phyloP scores from a whole-genome alignment of 768 basidiomycete genomes.

The Hemileccinum rubropunctum region DNA sequence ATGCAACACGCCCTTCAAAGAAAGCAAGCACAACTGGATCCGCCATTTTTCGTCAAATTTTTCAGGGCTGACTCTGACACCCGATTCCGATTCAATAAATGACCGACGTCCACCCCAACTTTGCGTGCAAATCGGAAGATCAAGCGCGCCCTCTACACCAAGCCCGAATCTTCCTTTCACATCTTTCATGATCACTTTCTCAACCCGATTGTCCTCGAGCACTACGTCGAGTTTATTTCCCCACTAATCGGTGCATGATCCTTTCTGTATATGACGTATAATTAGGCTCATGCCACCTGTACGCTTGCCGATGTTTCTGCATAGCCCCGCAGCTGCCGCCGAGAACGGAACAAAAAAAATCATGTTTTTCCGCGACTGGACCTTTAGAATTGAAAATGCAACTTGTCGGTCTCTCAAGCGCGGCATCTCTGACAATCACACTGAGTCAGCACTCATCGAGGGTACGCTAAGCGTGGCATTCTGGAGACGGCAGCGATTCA shows the following conservation, averaged over 20 bases:
- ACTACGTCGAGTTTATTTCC: constrained; percentile 1
- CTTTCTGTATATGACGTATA: background rate
- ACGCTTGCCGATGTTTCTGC: constrained; percentile 11
- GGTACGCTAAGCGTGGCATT: constrained; percentile 1
- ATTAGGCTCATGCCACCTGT: background rate
- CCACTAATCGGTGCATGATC: background rate
- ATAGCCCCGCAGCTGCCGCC: constrained; percentile 15
- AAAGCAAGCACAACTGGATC: constrained; percentile 10
- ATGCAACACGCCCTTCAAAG: constrained; percentile 13
- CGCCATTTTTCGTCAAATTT: background rate
- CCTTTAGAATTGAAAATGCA: background rate
- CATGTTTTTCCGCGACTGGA: background rate
- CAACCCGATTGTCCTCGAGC: background rate
- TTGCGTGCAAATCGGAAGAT: constrained; percentile 5
- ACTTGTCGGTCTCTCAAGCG: too few relatives aligned
- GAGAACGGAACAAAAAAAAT: background rate
- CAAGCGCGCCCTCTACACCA: background rate
- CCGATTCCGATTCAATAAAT: constrained; percentile 6
- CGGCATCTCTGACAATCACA: too few relatives aligned
- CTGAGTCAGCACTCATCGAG: background rate
- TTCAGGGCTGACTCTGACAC: constrained; percentile 15
- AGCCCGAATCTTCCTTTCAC: background rate
- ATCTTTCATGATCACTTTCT: background rate
- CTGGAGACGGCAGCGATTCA: too few relatives aligned
- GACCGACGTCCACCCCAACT: background rate